Percentiles rank a stretch among this genome's conserved stretches.
Evolutionary conservation across 495 filamentous ascomycete species (phyloP).

Genomic region (Bacidia gigantensis): DNA sequence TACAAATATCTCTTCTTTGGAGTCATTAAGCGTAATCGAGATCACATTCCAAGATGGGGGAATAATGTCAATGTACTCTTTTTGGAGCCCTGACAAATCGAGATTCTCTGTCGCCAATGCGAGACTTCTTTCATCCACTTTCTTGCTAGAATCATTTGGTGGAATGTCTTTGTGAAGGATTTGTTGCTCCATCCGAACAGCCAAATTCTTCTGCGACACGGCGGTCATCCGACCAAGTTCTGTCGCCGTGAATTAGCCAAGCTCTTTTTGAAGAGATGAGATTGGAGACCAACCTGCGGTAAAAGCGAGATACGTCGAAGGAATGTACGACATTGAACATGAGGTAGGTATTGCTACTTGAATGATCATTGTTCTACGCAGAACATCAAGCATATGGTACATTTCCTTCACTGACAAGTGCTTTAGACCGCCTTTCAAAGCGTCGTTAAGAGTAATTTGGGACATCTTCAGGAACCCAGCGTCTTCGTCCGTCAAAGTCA

Average conservation of each 20-base stretch:
- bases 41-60: constrained; percentile 72
- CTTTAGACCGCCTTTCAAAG: constrained; percentile 38
- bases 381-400: constrained; percentile 41
- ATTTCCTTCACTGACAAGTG: constrained; percentile 34
- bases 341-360: constrained; percentile 44
- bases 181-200: constrained; percentile 32
- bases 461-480: constrained; percentile 38
- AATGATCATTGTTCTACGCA: constrained; percentile 49
- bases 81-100: constrained; percentile 45
- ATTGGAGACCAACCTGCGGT: constrained; percentile 36
- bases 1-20: constrained; percentile 65
- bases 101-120: constrained; percentile 18
- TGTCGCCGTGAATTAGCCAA: constrained; percentile 10
- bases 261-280: too few relatives aligned
- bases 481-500: neutral
- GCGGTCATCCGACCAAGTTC: constrained; percentile 51
- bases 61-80: constrained; percentile 66
- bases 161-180: neutral
- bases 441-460: constrained; percentile 42
- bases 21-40: constrained; percentile 70
- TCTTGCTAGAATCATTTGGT: neutral
- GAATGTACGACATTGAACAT: constrained; percentile 29
- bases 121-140: constrained; percentile 4
- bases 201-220: constrained; percentile 43
- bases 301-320: constrained; percentile 43